Evolutionary conservation across 805 yeast species (phyloP).

Genomic region (Candida jianshihensis): DNA sequence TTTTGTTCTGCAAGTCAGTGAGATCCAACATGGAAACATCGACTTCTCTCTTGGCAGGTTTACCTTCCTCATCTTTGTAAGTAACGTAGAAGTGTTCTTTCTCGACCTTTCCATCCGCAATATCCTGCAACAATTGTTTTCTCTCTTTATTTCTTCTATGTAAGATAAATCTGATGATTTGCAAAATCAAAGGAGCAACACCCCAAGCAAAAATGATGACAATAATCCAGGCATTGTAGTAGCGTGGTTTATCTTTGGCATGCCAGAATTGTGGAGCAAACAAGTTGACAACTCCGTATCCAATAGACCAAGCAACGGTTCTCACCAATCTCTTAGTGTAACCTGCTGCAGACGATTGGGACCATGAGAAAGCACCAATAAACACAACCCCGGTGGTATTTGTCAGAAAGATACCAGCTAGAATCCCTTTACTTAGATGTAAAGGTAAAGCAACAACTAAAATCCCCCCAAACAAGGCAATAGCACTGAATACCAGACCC

Average conservation of each 20-base stretch:
- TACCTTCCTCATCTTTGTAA: conserved; percentile 22
- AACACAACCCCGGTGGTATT: conserved; percentile 25
- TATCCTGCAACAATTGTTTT: conserved; percentile 13
- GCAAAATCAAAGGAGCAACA: conserved; percentile 28
- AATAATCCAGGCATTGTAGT: conserved; percentile 38
- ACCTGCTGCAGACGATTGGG: conserved; percentile 27
- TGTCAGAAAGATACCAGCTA: conserved; percentile 24
- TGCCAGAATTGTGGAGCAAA: conserved; percentile 45
- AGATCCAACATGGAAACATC: conserved; percentile 40
- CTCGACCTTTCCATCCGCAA: conserved; percentile 20
- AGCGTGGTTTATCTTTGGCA: conserved; percentile 33
- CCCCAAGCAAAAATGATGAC: conserved; percentile 40
- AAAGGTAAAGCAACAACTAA: conserved; percentile 33
- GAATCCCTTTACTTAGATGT: conserved; percentile 12
- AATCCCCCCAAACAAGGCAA: conserved; percentile 28
- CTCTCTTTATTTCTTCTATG: conserved; percentile 21
- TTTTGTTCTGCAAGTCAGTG: conserved; percentile 46
- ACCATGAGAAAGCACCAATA: conserved; percentile 16
- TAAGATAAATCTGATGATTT: conserved; percentile 32
- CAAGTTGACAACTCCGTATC: conserved; percentile 36
- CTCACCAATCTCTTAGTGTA: conserved; percentile 38
- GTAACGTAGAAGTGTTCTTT: conserved; percentile 6
- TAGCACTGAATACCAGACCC: conserved; percentile 8
- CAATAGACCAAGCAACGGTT: conserved; percentile 30
- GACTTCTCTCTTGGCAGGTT: conserved; percentile 22